Conservation (phyloP, 2,329 filamentous ascomycete genomes). For the Fusarium buxicola region DNA sequence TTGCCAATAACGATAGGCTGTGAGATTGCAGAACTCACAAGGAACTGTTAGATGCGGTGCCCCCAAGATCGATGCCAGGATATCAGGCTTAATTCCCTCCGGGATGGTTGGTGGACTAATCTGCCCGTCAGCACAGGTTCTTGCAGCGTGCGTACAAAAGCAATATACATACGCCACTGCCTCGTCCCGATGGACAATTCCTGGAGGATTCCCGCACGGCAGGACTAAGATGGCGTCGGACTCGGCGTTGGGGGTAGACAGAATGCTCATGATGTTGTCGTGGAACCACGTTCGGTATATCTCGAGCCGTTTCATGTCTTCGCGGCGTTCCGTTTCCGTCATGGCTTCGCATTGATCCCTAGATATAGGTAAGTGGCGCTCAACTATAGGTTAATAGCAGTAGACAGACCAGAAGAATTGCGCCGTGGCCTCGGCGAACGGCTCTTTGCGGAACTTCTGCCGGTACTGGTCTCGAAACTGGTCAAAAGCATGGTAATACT, state of each 20-base stretch:
- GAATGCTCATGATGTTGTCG: conserved; percentile 40
- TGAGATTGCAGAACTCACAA: conserved; percentile 45
- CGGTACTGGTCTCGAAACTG: conserved; percentile 45
- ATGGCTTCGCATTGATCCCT: conserved; percentile 36
- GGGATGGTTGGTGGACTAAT: conserved; percentile 44
- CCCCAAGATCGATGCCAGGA: conserved; percentile 47
- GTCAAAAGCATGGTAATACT: conserved; percentile 49
- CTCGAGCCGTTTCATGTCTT: conserved; percentile 40
- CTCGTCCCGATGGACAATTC: conserved; percentile 45
- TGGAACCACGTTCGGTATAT: conserved; percentile 51
- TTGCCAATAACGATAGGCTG: not conserved
- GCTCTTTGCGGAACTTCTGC: conserved; percentile 37
- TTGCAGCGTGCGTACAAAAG: conserved; percentile 9
- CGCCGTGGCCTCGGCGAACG: conserved; percentile 48
- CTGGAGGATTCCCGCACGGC: conserved; percentile 38
- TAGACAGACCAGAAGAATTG: conserved; percentile 47
- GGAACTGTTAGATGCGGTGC: conserved; percentile 50
- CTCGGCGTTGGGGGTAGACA: conserved; percentile 32
- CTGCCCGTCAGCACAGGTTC: conserved; percentile 27
- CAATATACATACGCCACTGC: conserved; percentile 40
- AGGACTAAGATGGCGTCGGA: conserved; percentile 45
- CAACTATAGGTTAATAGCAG: not conserved
- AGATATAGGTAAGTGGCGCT: conserved; percentile 9
- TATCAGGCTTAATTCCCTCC: conserved; percentile 42
- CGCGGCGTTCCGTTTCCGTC: conserved; percentile 8